Evolutionary conservation across 2,329 filamentous ascomycete species (phyloP).

Genomic region (Pseudocercospora pini-densiflorae): DNA sequence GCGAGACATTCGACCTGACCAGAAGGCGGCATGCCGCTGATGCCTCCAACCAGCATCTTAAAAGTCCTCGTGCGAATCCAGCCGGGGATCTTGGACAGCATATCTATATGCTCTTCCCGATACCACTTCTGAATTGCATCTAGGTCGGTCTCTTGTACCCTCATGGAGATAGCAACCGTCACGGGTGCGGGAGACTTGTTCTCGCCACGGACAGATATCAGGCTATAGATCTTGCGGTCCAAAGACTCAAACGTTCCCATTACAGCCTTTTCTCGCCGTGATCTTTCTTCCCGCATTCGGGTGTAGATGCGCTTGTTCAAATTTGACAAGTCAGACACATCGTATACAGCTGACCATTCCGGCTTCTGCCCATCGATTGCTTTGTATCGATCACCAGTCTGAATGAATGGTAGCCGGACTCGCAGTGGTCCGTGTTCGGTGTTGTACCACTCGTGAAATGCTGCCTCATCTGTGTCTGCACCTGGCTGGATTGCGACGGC

Average conservation of each 20-base stretch:
- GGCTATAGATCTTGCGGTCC: constrained; percentile 71
- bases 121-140: constrained; percentile 72
- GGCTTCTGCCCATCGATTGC: constrained; percentile 68
- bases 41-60: constrained; percentile 67
- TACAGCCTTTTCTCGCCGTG: constrained; percentile 53
- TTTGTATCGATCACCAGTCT: constrained; percentile 78
- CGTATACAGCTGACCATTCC: constrained; percentile 79
- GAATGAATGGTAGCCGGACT: constrained; percentile 73
- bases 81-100: constrained; percentile 75
- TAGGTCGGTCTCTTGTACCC: constrained; percentile 59
- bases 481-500: constrained; percentile 86
- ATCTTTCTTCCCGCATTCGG: constrained; percentile 62
- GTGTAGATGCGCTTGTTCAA: constrained; percentile 74
- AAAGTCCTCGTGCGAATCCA: constrained; percentile 78
- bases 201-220: constrained; percentile 55
- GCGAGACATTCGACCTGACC: constrained; percentile 64
- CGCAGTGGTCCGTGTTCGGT: constrained; percentile 87
- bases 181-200: constrained; percentile 33
- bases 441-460: constrained; percentile 94
- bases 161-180: constrained; percentile 31
- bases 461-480: constrained; percentile 64
- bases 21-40: constrained; percentile 45
- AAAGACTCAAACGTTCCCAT: constrained; percentile 69
- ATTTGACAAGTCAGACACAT: constrained; percentile 74
- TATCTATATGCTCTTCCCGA: constrained; percentile 71